Percentiles rank a stretch among this genome's conserved stretches.
phyloP scores from a whole-genome alignment of 2,329 filamentous ascomycete genomes.

The Fusarium robinianum region DNA sequence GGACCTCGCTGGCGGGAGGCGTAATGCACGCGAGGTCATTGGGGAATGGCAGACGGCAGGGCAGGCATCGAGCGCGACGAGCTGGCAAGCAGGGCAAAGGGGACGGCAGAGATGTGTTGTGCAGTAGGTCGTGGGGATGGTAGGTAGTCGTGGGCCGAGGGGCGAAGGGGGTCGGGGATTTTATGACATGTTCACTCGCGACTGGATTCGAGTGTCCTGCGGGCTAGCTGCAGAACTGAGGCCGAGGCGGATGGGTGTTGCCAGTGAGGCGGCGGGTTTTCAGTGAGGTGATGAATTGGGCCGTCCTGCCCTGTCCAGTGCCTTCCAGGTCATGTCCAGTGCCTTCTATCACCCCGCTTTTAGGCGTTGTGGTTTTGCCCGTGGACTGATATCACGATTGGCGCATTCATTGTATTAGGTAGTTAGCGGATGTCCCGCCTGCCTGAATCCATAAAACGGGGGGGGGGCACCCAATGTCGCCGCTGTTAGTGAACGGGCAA shows the following conservation, averaged over 20 bases:
- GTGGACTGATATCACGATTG: constrained; percentile 21
- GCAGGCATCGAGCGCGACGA: constrained; percentile 5
- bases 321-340: no score
- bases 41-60: constrained; percentile 10
- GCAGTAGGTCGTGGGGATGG: no score
- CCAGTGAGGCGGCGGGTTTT: constrained; percentile 21
- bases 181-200: constrained; percentile 40
- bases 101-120: constrained; percentile 20
- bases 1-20: constrained; percentile 29
- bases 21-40: constrained; percentile 33
- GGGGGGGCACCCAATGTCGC: no score
- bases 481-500: no score
- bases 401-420: no score
- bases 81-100: constrained; percentile 21
- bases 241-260: constrained; percentile 22
- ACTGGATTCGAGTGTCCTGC: constrained; percentile 34
- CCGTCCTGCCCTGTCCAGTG: no score
- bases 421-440: no score
- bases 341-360: constrained; percentile 6
- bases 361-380: background rate
- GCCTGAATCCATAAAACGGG: no score
- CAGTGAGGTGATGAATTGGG: no score
- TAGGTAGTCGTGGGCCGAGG: no score
- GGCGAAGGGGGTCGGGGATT: constrained; percentile 13
- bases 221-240: constrained; percentile 16